A percentile compares a stretch with the other conserved stretches of the same genome.
These are phyloP conservation scores for Acanthamoeba sp. DNA, from an alignment of 208 protist species.

Conservation along the genomic window DNA sequence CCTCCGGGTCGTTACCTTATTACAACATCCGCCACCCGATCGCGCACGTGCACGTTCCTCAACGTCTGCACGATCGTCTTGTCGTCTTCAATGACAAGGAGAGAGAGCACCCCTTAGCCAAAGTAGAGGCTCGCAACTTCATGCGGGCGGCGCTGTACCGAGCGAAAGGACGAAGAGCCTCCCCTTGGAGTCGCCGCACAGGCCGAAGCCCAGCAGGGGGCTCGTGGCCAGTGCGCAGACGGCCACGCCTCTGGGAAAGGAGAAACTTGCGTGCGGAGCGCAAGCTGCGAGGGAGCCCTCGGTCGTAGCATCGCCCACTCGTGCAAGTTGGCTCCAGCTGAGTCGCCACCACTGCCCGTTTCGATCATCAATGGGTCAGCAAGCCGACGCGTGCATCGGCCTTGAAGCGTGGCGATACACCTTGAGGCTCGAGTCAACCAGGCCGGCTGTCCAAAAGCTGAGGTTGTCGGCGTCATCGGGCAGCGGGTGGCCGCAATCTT, in stretches of 20 bases:
- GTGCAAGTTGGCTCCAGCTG: neutral
- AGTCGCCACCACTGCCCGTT: conserved; percentile 15
- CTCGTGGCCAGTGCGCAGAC: conserved; percentile 12
- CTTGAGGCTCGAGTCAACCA: conserved; percentile 35
- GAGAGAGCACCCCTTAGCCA: neutral
- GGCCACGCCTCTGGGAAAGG: neutral
- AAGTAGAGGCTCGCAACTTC: neutral
- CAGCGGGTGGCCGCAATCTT: neutral
- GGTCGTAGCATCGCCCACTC: neutral
- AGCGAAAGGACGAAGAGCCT: conserved; percentile 36
- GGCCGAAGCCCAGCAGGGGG: neutral
- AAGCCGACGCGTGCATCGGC: too few relatives aligned
- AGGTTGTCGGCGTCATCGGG: neutral
- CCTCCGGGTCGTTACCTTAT: neutral
- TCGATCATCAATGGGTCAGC: too few relatives aligned
- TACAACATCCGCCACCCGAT: conserved; percentile 1
- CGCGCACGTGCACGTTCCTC: neutral
- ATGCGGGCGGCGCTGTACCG: neutral
- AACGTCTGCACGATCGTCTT: conserved; percentile 8
- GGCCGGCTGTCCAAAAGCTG: neutral
- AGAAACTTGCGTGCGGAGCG: neutral
- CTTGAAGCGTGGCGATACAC: neutral
- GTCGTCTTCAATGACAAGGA: neutral
- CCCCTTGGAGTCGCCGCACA: conserved; percentile 54
- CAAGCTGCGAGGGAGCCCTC: too few relatives aligned